A percentile compares a stretch with the other conserved stretches of the same genome.
Evolutionary conservation across 305 asterid genomes (phyloP).

Genomic region (Euphrasia arctica): DNA sequence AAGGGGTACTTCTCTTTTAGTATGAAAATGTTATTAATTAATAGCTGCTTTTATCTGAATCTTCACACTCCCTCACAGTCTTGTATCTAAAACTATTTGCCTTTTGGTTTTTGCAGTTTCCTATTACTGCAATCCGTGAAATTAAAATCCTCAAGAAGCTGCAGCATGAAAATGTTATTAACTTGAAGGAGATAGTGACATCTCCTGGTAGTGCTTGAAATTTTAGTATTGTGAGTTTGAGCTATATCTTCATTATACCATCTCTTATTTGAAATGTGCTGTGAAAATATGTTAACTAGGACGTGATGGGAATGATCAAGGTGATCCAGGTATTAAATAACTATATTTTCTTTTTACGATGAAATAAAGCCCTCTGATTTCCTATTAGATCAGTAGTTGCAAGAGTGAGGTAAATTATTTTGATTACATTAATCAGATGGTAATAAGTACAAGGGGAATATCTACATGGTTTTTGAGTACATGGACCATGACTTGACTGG

Average conservation of each 20-base stretch:
- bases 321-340: slow-evolving; percentile 48
- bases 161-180: slow-evolving; percentile 83
- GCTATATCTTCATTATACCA: slow-evolving; percentile 5
- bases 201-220: slow-evolving; percentile 62
- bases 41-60: slow-evolving; percentile 13
- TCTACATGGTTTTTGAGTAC: slow-evolving; percentile 96
- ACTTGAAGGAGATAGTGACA: slow-evolving; percentile 92
- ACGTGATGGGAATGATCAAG: slow-evolving; percentile 65
- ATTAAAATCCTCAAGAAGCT: slow-evolving; percentile 87
- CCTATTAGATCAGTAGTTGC: slow-evolving; percentile 15
- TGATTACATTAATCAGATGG: slow-evolving; percentile 41
- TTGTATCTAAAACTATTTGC: slow-evolving; percentile 21
- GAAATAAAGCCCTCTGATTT: slow-evolving; percentile 8
- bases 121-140: slow-evolving; percentile 92
- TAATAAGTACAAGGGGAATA: slow-evolving; percentile 82
- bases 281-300: slow-evolving; percentile 40
- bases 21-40: no score
- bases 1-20: slow-evolving; percentile 57
- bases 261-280: slow-evolving; percentile 23
- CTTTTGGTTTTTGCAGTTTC: slow-evolving; percentile 54
- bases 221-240: slow-evolving; percentile 22
- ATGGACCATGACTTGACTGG: slow-evolving; percentile 98
- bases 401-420: slow-evolving; percentile 22
- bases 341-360: slow-evolving; percentile 23
- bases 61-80: slow-evolving; percentile 18